Evolutionary conservation across 2,329 filamentous ascomycete genomes (phyloP).

Genomic region (Raffaelea arxii): DNA sequence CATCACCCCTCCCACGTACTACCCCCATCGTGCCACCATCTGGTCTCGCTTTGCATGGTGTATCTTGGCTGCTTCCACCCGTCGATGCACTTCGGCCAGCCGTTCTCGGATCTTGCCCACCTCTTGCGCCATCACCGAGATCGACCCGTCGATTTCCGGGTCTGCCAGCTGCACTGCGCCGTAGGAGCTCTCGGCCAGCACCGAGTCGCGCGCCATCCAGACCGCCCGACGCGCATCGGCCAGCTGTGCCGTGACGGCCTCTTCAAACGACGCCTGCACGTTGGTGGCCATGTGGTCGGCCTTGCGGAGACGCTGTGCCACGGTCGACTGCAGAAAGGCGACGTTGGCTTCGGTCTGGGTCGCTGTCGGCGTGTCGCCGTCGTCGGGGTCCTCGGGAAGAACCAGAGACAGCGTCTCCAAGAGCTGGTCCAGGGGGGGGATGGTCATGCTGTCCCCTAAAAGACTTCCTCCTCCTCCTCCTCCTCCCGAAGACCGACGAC

Average conservation of each 20-base stretch:
- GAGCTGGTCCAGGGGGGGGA: slow-evolving; percentile 35
- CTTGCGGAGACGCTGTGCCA: slow-evolving; percentile 32
- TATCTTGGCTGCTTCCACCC: slow-evolving; percentile 14
- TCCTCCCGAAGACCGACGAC: slow-evolving; percentile 26
- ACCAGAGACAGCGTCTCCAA: slow-evolving; percentile 36
- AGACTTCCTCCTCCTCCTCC: slow-evolving; percentile 3
- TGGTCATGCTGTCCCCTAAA: slow-evolving; percentile 23
- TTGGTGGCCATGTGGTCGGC: slow-evolving; percentile 31
- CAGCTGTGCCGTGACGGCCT: slow-evolving; percentile 28
- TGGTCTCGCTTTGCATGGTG: slow-evolving; percentile 40
- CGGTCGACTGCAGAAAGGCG: slow-evolving; percentile 17
- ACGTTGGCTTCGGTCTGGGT: slow-evolving; percentile 9
- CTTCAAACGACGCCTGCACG: slow-evolving; percentile 42
- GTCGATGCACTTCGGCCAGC: slow-evolving; percentile 17
- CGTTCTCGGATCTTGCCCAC: slow-evolving; percentile 28
- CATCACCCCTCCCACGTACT: not conserved
- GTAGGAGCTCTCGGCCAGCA: slow-evolving; percentile 43
- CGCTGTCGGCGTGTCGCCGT: slow-evolving; percentile 7
- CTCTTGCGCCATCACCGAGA: slow-evolving; percentile 36
- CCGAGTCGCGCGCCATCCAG: slow-evolving; percentile 38
- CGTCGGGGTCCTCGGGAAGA: slow-evolving; percentile 24
- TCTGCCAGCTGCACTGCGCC: slow-evolving; percentile 39
- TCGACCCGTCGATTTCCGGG: slow-evolving; percentile 39
- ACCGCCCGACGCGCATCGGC: slow-evolving; percentile 38
- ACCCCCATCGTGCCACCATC: slow-evolving; percentile 34